Evolutionary conservation across 2,329 filamentous ascomycete genomes (phyloP).

Genomic region (Neofusicoccum sp.): DNA sequence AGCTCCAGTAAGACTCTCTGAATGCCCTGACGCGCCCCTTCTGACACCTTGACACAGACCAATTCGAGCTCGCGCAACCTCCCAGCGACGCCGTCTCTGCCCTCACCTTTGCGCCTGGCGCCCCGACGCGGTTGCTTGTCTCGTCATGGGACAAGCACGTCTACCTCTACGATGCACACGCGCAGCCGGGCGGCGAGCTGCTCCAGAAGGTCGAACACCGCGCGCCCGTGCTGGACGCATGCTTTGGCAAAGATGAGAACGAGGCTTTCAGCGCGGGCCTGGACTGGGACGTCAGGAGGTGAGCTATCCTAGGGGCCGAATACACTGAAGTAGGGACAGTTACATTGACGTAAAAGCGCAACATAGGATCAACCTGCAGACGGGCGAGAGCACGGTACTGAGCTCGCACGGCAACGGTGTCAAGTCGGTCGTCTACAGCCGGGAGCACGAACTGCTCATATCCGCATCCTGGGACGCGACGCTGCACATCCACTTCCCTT

Average conservation of each 20-base stretch:
- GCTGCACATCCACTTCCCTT: constrained; percentile 75
- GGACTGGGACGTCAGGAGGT: constrained; percentile 83
- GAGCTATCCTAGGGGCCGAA: too few species aligned
- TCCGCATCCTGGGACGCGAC: constrained; percentile 94
- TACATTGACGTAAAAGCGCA: too few species aligned
- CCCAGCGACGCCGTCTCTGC: constrained; percentile 86
- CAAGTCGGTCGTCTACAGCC: constrained; percentile 79
- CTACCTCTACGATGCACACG: constrained; percentile 79
- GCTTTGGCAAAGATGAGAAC: constrained; percentile 78
- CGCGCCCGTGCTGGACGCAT: constrained; percentile 85
- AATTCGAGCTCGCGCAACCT: constrained; percentile 79
- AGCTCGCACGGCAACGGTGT: constrained; percentile 78
- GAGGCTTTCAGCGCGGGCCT: constrained; percentile 84
- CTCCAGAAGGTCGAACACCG: constrained; percentile 74
- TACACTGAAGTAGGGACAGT: too few species aligned
- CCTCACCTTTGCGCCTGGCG: constrained; percentile 76
- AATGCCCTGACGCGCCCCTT: background rate
- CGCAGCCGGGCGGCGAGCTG: constrained; percentile 60
- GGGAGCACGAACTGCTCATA: constrained; percentile 72
- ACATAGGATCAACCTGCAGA: constrained; percentile 65
- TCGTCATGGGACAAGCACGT: constrained; percentile 93
- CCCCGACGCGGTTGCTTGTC: constrained; percentile 76
- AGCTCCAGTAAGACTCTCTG: constrained; percentile 15
- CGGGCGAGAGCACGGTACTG: constrained; percentile 69
- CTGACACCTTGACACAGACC: constrained; percentile 35